phyloP scores from a whole-genome alignment of 169 alveolate genomes.

The Miamiensis avidus region DNA sequence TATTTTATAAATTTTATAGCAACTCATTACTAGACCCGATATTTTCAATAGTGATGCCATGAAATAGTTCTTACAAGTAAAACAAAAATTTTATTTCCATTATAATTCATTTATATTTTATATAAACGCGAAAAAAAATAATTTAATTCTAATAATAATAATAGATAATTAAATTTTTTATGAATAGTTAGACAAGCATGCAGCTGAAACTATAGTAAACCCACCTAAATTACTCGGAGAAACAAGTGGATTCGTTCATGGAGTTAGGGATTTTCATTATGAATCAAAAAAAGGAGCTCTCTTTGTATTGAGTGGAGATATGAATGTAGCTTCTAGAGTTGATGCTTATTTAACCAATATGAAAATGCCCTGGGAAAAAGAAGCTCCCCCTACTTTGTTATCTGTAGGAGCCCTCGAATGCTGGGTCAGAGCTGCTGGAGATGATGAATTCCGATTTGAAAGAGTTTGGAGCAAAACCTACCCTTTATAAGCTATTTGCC shows the following conservation, averaged over 20 bases:
- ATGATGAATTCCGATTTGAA: constrained; percentile 36
- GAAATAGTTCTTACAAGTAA: constrained; percentile 42
- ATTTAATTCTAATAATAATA: constrained; percentile 37
- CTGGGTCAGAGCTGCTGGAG: constrained; percentile 32
- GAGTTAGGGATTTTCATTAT: constrained; percentile 75
- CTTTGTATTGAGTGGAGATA: constrained; percentile 75
- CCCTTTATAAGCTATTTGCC: constrained; percentile 47
- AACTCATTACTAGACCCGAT: constrained; percentile 59
- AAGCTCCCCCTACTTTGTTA: constrained; percentile 42
- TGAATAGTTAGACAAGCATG: constrained; percentile 71
- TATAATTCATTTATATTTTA: neutral
- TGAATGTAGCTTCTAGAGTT: constrained; percentile 79
- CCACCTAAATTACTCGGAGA: constrained; percentile 71
- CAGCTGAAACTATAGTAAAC: constrained; percentile 63
- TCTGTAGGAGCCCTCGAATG: constrained; percentile 50
- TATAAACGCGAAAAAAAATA: neutral
- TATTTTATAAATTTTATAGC: constrained; percentile 10
- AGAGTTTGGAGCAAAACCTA: constrained; percentile 47
- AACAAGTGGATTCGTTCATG: constrained; percentile 64
- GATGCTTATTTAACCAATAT: constrained; percentile 83
- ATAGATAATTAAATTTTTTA: constrained; percentile 47
- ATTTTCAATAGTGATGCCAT: constrained; percentile 37
- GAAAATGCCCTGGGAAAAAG: constrained; percentile 59
- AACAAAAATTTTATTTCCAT: neutral
- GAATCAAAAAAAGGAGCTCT: constrained; percentile 51